phyloP scores from a whole-genome alignment of 306 rosid genomes.

The Vigna hirtella region DNA sequence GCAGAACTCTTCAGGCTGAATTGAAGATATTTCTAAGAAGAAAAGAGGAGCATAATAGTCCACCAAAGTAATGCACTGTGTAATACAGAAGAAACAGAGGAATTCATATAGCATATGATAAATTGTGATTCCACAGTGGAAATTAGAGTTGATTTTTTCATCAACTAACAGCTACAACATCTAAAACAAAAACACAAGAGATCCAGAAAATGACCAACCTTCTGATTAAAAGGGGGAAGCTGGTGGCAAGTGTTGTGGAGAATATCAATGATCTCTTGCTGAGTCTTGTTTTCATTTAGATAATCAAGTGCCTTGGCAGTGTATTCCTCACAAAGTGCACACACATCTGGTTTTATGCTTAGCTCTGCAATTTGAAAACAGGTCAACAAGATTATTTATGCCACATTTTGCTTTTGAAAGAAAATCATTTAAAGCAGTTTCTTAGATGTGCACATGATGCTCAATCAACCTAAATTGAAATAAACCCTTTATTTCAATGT shows the following conservation, averaged over 20 bases:
- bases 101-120: constrained; percentile 24
- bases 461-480: background rate
- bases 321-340: constrained; percentile 81
- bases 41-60: constrained; percentile 84
- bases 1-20: constrained; percentile 76
- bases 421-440: background rate
- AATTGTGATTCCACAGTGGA: background rate
- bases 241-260: constrained; percentile 63
- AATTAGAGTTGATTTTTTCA: background rate
- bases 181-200: constrained; percentile 9
- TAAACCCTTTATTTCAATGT: no score
- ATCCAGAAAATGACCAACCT: constrained; percentile 53
- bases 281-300: constrained; percentile 73
- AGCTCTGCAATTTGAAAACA: constrained; percentile 52
- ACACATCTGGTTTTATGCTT: constrained; percentile 54
- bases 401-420: constrained; percentile 4
- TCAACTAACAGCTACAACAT: background rate
- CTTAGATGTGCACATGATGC: background rate
- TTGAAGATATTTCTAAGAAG: constrained; percentile 67
- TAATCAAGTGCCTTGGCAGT: constrained; percentile 71
- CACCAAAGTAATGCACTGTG: constrained; percentile 83
- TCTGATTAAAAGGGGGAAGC: constrained; percentile 47
- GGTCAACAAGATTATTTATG: constrained; percentile 12
- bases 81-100: constrained; percentile 22
- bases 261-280: constrained; percentile 62